Evolutionary conservation across 2,329 filamentous ascomycete species (phyloP), one percentile per base, ranked within the genome.

Genomic region (Meredithiella fracta): DNA sequence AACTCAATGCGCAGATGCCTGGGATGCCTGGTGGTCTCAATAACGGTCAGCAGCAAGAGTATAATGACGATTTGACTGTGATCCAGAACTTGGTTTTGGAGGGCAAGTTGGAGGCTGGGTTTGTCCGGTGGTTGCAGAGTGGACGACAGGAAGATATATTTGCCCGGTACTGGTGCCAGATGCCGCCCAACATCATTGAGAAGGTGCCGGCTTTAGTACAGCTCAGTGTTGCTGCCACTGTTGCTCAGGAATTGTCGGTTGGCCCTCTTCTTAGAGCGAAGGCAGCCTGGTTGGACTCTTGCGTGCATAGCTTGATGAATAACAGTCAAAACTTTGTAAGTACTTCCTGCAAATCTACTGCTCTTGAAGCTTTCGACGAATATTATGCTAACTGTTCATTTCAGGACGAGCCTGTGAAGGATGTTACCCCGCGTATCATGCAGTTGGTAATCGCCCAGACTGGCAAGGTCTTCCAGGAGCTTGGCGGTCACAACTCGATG

Each of bases 121-220:
- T 82, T 64, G 74, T 84, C 57, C 76, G 77, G 59, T 85, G 81
- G 81, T 75, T 85, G 56, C 81, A 85, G 66, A 76, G 75, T 61
- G 75, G 74, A 15, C 73, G 77, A 34, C 76, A 81, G 64, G 74
- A 80, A 58, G 77, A 81, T 59, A 75, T 85, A 53, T 85, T 83
- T 65, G 72, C 75, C 31, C 67, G 67, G 31, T 69, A 68, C 59
- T 61, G 59, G 59, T 60, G 54, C 17, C 54, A 55, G 17, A 62
- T 72, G 9, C 66, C 67, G 59, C 65, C 69, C 0, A 60, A 61
- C 60, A 70, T 70, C 59, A 71, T 84, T 58, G 73, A 73, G 57
- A 73, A 73, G 31, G 66, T 85, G 53, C 78, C 78, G 51, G 76
- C 79, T 17, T 70, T 85, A 20, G 72, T 85, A 53, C 70, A 82